These are phyloP conservation scores for Przewalskia tangutica DNA, from an alignment of 257 asterid species.

Conservation along the genomic window DNA sequence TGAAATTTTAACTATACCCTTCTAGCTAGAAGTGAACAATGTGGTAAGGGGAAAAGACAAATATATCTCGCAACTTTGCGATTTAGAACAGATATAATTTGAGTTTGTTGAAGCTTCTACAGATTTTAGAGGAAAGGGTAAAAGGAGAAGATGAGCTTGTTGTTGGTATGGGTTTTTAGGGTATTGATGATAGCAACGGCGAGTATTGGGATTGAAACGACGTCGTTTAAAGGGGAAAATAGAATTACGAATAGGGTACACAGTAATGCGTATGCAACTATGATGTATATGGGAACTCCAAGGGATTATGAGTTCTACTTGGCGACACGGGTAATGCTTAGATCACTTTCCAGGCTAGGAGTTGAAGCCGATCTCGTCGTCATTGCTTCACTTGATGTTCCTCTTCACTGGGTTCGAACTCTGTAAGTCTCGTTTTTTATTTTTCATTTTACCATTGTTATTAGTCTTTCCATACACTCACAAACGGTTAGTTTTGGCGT, in stretches of 20 bases:
- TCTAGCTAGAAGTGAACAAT: too few relatives aligned
- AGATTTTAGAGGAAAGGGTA: neutral
- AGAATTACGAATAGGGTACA: constrained; percentile 1
- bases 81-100: neutral
- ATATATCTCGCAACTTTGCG: too few relatives aligned
- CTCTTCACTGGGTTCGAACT: constrained; percentile 63
- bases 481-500: too few relatives aligned
- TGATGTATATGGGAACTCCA: constrained; percentile 99
- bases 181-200: constrained; percentile 2
- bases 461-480: neutral
- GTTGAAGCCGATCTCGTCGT: constrained; percentile 89
- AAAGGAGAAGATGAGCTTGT: neutral
- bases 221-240: neutral
- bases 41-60: too few relatives aligned
- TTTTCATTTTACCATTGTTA: neutral
- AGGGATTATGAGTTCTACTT: constrained; percentile 90
- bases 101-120: neutral
- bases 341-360: constrained; percentile 43
- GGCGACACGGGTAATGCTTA: constrained; percentile 83
- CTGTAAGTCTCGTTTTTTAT: constrained; percentile 36
- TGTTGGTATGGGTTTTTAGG: neutral
- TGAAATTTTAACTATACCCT: neutral
- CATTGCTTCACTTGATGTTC: constrained; percentile 95
- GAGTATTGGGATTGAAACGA: neutral
- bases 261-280: constrained; percentile 77